Conservation (phyloP, 2,329 filamentous ascomycete genomes). For the Hypoxylon sp. region DNA sequence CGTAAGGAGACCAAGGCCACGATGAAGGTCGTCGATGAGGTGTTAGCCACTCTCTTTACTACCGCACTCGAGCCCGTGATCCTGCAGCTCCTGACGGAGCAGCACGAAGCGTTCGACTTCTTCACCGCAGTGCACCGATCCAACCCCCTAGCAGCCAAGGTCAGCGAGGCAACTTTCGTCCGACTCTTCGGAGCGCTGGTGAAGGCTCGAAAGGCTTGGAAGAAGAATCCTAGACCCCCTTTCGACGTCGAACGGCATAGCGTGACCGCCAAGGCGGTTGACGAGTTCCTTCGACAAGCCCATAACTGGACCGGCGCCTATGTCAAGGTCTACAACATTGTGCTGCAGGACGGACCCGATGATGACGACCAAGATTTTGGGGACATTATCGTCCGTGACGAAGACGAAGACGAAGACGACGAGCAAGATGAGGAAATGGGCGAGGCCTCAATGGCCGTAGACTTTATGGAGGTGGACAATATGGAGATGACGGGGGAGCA, state of each 20-base stretch:
- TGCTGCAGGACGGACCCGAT: neutral
- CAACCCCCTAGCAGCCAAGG: neutral
- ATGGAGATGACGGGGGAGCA: no score
- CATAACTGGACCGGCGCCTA: neutral
- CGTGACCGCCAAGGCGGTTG: constrained; percentile 12
- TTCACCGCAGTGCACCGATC: neutral
- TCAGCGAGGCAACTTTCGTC: constrained; percentile 8
- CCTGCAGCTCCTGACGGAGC: neutral
- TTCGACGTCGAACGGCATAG: constrained; percentile 9
- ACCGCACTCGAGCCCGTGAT: neutral
- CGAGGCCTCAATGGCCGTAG: no score
- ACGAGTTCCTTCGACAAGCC: constrained; percentile 5
- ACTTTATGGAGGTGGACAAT: no score
- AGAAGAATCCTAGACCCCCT: constrained; percentile 1
- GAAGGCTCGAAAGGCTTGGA: constrained; percentile 16
- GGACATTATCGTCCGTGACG: neutral
- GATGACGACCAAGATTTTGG: neutral
- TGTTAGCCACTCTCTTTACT: constrained; percentile 2
- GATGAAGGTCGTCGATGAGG: constrained; percentile 1
- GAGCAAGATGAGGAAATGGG: neutral
- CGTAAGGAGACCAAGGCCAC: neutral
- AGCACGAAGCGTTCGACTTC: neutral
- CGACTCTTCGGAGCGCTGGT: constrained; percentile 8
- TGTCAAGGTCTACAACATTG: neutral
- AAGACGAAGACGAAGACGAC: neutral